Evolutionary conservation across 2,329 filamentous ascomycete species (phyloP).

Genomic region (Mycosphaerella sp.): DNA sequence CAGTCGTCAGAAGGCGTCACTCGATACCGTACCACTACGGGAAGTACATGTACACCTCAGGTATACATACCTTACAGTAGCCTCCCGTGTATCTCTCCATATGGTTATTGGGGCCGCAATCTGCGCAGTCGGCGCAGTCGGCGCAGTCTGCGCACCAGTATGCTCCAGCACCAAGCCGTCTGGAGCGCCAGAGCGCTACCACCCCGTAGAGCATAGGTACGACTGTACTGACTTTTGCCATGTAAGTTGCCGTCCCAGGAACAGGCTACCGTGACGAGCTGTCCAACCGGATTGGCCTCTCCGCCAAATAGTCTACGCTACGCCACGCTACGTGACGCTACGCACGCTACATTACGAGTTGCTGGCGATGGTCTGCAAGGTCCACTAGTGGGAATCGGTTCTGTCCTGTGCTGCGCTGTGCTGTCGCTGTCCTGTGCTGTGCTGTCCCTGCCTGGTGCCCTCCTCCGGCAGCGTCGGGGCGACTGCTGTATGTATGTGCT

Average conservation of each 20-base stretch:
- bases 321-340: too few relatives aligned
- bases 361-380: not conserved
- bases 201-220: not conserved
- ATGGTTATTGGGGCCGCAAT: too few relatives aligned
- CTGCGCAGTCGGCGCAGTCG: too few relatives aligned
- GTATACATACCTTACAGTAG: too few relatives aligned
- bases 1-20: conserved; percentile 7
- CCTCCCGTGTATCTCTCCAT: too few relatives aligned
- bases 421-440: not conserved
- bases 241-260: not conserved
- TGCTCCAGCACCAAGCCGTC: not conserved
- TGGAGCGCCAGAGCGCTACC: not conserved
- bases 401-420: not conserved
- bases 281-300: not conserved
- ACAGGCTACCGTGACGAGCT: not conserved
- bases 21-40: not conserved
- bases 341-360: too few relatives aligned
- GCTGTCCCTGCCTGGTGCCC: not conserved
- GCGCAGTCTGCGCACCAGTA: too few relatives aligned
- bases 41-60: too few relatives aligned
- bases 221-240: too few relatives aligned
- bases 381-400: not conserved
- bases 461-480: not conserved
- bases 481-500: not conserved
- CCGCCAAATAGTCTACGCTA: not conserved